Conservation (phyloP, 306 rosid genomes). For the Corylus heterophylla region DNA sequence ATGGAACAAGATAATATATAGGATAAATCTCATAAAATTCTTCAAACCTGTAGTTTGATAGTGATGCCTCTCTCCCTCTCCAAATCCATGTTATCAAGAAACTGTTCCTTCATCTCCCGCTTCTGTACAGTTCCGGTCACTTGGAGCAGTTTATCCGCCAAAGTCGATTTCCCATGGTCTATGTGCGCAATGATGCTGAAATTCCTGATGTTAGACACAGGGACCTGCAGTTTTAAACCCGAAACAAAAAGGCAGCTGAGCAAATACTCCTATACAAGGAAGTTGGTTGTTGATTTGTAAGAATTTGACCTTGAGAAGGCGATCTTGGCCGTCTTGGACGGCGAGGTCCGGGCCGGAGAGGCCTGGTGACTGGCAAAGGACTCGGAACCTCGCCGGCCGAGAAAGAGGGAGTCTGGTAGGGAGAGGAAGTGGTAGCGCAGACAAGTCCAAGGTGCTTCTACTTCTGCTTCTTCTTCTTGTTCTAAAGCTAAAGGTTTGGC, state of each 20-base stretch:
- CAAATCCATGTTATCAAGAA: conserved; percentile 98
- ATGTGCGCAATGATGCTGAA: conserved; percentile 85
- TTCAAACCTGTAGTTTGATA: conserved; percentile 73
- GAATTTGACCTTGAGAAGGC: conserved; percentile 61
- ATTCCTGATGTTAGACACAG: conserved; percentile 71
- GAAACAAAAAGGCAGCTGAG: neutral
- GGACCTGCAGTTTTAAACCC: conserved; percentile 54
- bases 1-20: neutral
- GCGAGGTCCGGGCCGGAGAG: conserved; percentile 46
- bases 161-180: conserved; percentile 89
- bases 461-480: conserved; percentile 20
- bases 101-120: conserved; percentile 95
- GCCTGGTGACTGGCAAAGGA: conserved; percentile 38
- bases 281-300: neutral
- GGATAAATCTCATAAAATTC: neutral
- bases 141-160: conserved; percentile 87
- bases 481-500: neutral
- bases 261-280: neutral
- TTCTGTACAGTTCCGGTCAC: conserved; percentile 83
- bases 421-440: conserved; percentile 13
- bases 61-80: conserved; percentile 96
- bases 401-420: conserved; percentile 7
- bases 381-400: conserved; percentile 29
- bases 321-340: conserved; percentile 61
- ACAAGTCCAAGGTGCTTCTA: conserved; percentile 29